Base-by-base conservation (phyloP, 75 land plant genomes). In the Sequoia sempervirens region DNA sequence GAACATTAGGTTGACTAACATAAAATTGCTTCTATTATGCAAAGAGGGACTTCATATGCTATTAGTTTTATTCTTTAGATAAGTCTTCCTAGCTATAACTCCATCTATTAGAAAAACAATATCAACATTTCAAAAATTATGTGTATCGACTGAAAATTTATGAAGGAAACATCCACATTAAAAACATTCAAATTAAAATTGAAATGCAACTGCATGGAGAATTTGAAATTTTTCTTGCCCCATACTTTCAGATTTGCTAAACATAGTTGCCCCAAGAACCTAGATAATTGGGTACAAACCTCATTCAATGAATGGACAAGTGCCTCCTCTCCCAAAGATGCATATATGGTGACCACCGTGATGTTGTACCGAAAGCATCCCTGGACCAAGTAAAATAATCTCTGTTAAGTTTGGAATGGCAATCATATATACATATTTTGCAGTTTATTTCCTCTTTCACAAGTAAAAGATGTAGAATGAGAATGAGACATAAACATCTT, bases 291-390 rank as follows among this genome's bases (percentile, higher is more conserved):
- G 23, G 37, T 30, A 36, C 81, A 70, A 64, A 96, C 99, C 95
- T 96, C 95, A 89, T 93, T 96, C 9, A 96, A 85, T n/a, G 95
- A 95, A 85, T 96, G 94, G 28, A 86, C 82, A 36, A 96, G 89
- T 0, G 99, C 96, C n/a, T 96, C 99, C 83, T 96, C 97, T 32
- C 99, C 99, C 56, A 96, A 86, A 53, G 99, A 96, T 79, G 96
- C 91, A 88, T 96, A 96, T 1, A 95, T 89, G 28, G 99, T 96
- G 50, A 95, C 95, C 81, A 95, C 97, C 34, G 95, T 90, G 32
- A 90, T 79, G 80, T 88, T 93, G 68, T 89, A 93, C 41, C 96
- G 88, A 73, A 95, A 95, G 88, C 95, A 95, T 23, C 92, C 96
- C 99, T 61, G 66, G 26, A 5, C 66, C 66, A 61, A 61, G 84